These are phyloP conservation scores for Neonectria faginata DNA, from an alignment of 2,329 filamentous ascomycete species.

Conservation along the genomic window DNA sequence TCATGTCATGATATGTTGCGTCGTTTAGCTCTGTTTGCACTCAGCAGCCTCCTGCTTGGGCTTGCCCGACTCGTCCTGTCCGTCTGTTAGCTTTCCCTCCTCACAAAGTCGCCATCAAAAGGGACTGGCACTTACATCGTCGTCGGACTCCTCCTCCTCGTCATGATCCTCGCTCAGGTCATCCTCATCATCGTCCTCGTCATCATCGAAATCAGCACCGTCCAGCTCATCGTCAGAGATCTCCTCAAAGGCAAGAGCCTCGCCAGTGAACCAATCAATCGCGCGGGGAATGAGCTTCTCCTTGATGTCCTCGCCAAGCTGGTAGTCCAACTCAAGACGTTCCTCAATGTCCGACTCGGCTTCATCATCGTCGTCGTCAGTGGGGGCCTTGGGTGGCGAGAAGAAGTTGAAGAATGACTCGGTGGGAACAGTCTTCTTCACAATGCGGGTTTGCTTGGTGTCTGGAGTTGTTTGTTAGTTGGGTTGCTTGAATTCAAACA, in stretches of 20 bases:
- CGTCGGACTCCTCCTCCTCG: slow-evolving; percentile 83
- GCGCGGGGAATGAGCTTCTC: slow-evolving; percentile 99
- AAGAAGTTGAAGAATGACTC: slow-evolving; percentile 99
- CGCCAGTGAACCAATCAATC: slow-evolving; percentile 99
- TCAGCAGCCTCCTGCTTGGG: slow-evolving; percentile 94
- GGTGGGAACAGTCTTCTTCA: slow-evolving; percentile 98
- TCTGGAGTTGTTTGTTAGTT: slow-evolving; percentile 65
- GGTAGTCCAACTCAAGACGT: slow-evolving; percentile 97
- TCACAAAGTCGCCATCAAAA: neutral
- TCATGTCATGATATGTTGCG: slow-evolving; percentile 51
- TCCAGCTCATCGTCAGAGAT: slow-evolving; percentile 85
- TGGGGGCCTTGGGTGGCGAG: slow-evolving; percentile 89
- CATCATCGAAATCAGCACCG: slow-evolving; percentile 86
- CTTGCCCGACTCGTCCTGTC: slow-evolving; percentile 85
- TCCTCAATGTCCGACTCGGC: slow-evolving; percentile 94
- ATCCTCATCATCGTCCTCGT: slow-evolving; percentile 93
- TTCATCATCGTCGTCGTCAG: slow-evolving; percentile 76
- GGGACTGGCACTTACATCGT: slow-evolving; percentile 70
- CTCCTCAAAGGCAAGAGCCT: slow-evolving; percentile 97
- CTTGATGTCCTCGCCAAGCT: slow-evolving; percentile 99
- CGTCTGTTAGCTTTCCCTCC: slow-evolving; percentile 28
- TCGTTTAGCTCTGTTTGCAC: slow-evolving; percentile 90
- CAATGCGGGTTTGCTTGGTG: slow-evolving; percentile 98
- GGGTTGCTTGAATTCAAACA: neutral
- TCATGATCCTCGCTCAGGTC: slow-evolving; percentile 87